These are phyloP conservation scores for Coniochaeta sp. DNA, from an alignment of 2,329 filamentous ascomycete species.

Conservation along the genomic window DNA sequence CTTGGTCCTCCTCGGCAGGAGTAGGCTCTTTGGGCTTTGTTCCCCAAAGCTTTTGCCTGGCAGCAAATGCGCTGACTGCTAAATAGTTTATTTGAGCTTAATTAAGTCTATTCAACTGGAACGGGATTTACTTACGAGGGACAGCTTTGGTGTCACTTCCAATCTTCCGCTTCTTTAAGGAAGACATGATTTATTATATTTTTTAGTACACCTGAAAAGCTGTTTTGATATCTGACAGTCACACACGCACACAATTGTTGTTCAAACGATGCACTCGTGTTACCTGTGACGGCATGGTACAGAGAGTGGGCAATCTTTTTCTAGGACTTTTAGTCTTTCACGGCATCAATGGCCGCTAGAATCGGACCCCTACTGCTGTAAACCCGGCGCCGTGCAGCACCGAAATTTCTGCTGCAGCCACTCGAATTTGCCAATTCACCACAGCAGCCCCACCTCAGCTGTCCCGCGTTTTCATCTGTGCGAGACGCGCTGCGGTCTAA, in stretches of 20 bases:
- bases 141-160: slow-evolving; percentile 12
- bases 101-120: not conserved
- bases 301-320: not conserved
- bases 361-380: not conserved
- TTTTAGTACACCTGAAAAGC: not conserved
- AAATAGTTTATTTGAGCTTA: not conserved
- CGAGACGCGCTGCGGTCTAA: not conserved
- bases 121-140: not conserved
- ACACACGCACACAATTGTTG: not conserved
- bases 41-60: slow-evolving; percentile 29
- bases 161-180: slow-evolving; percentile 32
- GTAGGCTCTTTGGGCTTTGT: slow-evolving; percentile 2
- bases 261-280: not conserved
- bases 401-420: not conserved
- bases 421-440: not conserved
- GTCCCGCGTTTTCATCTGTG: slow-evolving; percentile 1
- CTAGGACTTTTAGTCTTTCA: not conserved
- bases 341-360: not conserved
- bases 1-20: not conserved
- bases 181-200: slow-evolving; percentile 13
- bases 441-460: not conserved
- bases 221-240: not conserved
- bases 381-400: not conserved
- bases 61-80: slow-evolving; percentile 34
- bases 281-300: not conserved